phyloP scores from a whole-genome alignment of 75 land plant genomes.

The Pinus tabuliformis region DNA sequence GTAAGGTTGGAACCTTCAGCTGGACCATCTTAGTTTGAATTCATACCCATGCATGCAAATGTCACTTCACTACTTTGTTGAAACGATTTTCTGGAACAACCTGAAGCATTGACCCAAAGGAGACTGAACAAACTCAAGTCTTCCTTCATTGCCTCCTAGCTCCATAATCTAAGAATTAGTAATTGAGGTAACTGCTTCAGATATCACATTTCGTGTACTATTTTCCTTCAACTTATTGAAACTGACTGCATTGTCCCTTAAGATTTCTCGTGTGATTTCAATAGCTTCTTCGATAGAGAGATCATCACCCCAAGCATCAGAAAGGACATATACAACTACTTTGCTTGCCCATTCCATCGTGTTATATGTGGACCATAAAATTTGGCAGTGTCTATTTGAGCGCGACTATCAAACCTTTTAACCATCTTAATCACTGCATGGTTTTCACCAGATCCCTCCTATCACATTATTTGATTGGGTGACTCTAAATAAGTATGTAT shows the following conservation, averaged over 20 bases:
- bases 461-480: too few relatives aligned
- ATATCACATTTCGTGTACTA: neutral
- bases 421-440: too few relatives aligned
- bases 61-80: conserved; percentile 49
- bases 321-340: conserved; percentile 59
- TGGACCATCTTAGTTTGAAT: conserved; percentile 64
- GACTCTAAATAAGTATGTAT: too few relatives aligned
- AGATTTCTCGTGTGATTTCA: conserved; percentile 61
- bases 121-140: conserved; percentile 54
- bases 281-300: conserved; percentile 75
- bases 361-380: too few relatives aligned
- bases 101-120: conserved; percentile 85
- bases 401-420: too few relatives aligned
- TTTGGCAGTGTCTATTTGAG: too few relatives aligned
- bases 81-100: conserved; percentile 71
- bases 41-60: conserved; percentile 71
- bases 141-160: neutral
- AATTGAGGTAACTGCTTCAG: neutral
- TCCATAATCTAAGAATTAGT: neutral
- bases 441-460: too few relatives aligned
- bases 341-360: conserved; percentile 53
- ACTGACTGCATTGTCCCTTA: conserved; percentile 56
- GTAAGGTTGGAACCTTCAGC: conserved; percentile 63
- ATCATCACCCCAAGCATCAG: conserved; percentile 77
- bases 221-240: conserved; percentile 58